Evolutionary conservation across 495 filamentous ascomycete species (phyloP).

Genomic region (Hypomontagnella submonticulosa): DNA sequence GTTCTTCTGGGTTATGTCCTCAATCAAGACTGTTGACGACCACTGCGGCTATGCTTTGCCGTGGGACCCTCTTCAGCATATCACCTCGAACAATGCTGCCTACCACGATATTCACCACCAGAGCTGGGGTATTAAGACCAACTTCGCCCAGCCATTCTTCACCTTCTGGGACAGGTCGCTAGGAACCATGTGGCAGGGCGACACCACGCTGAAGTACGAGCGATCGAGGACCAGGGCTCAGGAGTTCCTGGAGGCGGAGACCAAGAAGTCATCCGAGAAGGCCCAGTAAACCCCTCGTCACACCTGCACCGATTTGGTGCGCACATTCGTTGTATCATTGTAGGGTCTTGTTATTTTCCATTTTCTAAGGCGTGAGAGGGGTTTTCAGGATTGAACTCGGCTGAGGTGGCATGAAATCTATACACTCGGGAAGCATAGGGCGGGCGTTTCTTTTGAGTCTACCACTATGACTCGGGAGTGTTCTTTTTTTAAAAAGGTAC

Average conservation of each 20-base stretch:
- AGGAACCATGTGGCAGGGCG: constrained; percentile 79
- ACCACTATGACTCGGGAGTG: constrained; percentile 19
- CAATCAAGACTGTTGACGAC: constrained; percentile 96
- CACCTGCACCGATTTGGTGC: constrained; percentile 26
- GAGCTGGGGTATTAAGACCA: constrained; percentile 95
- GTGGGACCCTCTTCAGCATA: constrained; percentile 90
- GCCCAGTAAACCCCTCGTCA: constrained; percentile 34
- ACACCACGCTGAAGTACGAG: constrained; percentile 55
- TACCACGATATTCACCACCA: constrained; percentile 99
- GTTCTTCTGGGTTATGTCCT: constrained; percentile 83
- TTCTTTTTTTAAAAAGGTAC: constrained; percentile 12
- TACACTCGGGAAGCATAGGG: constrained; percentile 36
- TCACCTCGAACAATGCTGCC: constrained; percentile 91
- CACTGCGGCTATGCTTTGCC: constrained; percentile 96
- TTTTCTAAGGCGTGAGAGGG: constrained; percentile 29
- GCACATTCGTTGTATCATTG: constrained; percentile 48
- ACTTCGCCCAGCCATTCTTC: constrained; percentile 83
- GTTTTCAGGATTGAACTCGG: constrained; percentile 36
- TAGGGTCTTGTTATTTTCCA: constrained; percentile 40
- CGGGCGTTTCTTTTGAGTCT: constrained; percentile 32
- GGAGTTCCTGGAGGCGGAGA: constrained; percentile 46
- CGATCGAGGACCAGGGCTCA: constrained; percentile 50
- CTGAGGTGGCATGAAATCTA: constrained; percentile 35
- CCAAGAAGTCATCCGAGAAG: constrained; percentile 49
- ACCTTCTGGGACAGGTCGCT: constrained; percentile 83